These are phyloP conservation scores for Phaeosphaeria sp. DNA, from an alignment of 2,329 filamentous ascomycete species.

Conservation along the genomic window DNA sequence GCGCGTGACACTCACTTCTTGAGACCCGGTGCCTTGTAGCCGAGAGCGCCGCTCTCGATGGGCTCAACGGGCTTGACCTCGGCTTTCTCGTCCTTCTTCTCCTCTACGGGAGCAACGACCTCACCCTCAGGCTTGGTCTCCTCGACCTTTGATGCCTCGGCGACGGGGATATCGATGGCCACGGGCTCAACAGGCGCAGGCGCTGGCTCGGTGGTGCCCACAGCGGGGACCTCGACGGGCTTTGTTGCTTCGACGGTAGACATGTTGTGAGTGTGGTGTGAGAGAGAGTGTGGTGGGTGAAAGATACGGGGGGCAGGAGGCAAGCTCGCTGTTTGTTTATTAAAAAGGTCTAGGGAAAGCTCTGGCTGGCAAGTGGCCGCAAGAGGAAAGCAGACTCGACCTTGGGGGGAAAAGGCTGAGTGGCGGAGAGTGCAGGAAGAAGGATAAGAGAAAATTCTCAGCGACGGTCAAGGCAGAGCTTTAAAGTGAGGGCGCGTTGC, in stretches of 20 bases:
- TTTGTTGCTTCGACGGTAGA: constrained; percentile 75
- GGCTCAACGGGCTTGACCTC: constrained; percentile 65
- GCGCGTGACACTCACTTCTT: constrained; percentile 75
- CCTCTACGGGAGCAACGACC: constrained; percentile 31
- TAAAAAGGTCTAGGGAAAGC: constrained; percentile 45
- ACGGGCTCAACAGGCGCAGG: constrained; percentile 48
- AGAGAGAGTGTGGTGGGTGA: constrained; percentile 16
- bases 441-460: constrained; percentile 32
- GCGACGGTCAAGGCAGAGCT: constrained; percentile 36
- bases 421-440: constrained; percentile 39
- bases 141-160: constrained; percentile 52
- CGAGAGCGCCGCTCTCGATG: constrained; percentile 81
- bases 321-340: constrained; percentile 37
- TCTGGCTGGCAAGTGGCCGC: constrained; percentile 38
- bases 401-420: constrained; percentile 30
- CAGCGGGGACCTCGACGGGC: constrained; percentile 61
- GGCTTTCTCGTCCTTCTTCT: constrained; percentile 50
- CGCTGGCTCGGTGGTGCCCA: constrained; percentile 44
- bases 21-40: constrained; percentile 87
- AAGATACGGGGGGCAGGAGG: constrained; percentile 27
- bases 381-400: constrained; percentile 36
- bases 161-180: constrained; percentile 46
- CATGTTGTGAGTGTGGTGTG: constrained; percentile 57
- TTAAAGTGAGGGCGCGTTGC: constrained; percentile 47
- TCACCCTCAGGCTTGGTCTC: constrained; percentile 47